phyloP scores from a whole-genome alignment of 768 basidiomycete genomes.

The Ephemerocybe angulata region DNA sequence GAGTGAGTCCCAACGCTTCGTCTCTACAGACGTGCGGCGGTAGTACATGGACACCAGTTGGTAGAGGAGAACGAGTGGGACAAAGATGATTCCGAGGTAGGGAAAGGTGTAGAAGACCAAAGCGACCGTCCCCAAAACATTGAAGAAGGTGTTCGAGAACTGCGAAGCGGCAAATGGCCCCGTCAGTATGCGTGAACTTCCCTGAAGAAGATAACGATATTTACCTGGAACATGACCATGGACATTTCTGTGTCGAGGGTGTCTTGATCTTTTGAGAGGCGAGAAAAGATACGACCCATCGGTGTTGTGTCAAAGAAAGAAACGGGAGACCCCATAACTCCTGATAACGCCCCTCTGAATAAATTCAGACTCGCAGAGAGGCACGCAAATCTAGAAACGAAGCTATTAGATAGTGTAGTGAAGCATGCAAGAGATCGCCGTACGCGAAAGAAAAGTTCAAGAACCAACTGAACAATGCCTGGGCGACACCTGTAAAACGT shows the following conservation, averaged over 20 bases:
- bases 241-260: slow-evolving; percentile 51
- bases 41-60: slow-evolving; percentile 53
- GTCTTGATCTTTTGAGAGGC: slow-evolving; percentile 61
- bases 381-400: slow-evolving; percentile 29
- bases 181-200: background rate
- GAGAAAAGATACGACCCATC: slow-evolving; percentile 54
- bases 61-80: slow-evolving; percentile 49
- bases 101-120: slow-evolving; percentile 67
- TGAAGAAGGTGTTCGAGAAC: slow-evolving; percentile 37
- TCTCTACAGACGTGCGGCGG: slow-evolving; percentile 56
- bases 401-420: background rate
- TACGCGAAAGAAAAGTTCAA: slow-evolving; percentile 50
- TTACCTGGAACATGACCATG: slow-evolving; percentile 44
- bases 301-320: slow-evolving; percentile 76
- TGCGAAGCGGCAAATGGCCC: slow-evolving; percentile 15
- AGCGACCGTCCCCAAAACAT: slow-evolving; percentile 50
- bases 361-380: slow-evolving; percentile 44
- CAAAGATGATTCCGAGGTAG: slow-evolving; percentile 59
- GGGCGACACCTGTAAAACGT: slow-evolving; percentile 35
- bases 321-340: slow-evolving; percentile 56
- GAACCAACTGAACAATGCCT: slow-evolving; percentile 49
- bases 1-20: slow-evolving; percentile 60
- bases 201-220: background rate
- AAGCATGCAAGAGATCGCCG: slow-evolving; percentile 13
- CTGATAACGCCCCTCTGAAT: slow-evolving; percentile 51